phyloP scores from a whole-genome alignment of 805 yeast genomes.

The Lipomyces starkeyi region DNA sequence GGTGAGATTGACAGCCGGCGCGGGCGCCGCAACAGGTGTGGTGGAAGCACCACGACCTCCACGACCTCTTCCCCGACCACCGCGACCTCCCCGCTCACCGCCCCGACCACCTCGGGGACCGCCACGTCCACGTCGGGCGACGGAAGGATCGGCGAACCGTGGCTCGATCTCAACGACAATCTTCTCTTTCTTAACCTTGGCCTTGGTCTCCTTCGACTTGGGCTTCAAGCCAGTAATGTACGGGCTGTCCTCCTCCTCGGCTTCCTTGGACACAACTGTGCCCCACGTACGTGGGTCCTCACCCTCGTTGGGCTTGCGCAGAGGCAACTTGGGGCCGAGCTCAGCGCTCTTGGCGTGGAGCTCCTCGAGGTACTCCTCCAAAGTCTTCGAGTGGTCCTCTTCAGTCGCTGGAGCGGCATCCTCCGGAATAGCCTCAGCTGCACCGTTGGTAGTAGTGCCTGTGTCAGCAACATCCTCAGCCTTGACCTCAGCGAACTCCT shows the following conservation, averaged over 20 bases:
- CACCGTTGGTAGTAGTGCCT: conserved; percentile 45
- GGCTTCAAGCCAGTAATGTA: conserved; percentile 64
- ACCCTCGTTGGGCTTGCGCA: conserved; percentile 62
- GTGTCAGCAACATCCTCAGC: conserved; percentile 47
- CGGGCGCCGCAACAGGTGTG: conserved; percentile 39
- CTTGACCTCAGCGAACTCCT: conserved; percentile 49
- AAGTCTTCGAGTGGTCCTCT: conserved; percentile 62
- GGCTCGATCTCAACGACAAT: conserved; percentile 68
- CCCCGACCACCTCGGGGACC: conserved; percentile 35
- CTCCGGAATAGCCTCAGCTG: background rate
- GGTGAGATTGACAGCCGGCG: conserved; percentile 25
- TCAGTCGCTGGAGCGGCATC: conserved; percentile 49
- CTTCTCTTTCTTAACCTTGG: conserved; percentile 84
- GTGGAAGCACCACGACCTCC: conserved; percentile 47
- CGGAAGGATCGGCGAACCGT: conserved; percentile 32
- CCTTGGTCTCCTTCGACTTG: conserved; percentile 62
- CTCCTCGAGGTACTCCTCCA: conserved; percentile 86
- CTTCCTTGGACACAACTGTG: conserved; percentile 54
- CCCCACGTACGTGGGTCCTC: conserved; percentile 53
- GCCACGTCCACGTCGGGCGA: conserved; percentile 24
- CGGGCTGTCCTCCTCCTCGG: conserved; percentile 59
- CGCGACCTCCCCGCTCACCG: conserved; percentile 34
- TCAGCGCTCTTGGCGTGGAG: conserved; percentile 25
- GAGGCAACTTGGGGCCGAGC: conserved; percentile 40
- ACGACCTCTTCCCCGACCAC: conserved; percentile 45